phyloP scores from a whole-genome alignment of 129 eudicot species.

The Flaveria trinervia region DNA sequence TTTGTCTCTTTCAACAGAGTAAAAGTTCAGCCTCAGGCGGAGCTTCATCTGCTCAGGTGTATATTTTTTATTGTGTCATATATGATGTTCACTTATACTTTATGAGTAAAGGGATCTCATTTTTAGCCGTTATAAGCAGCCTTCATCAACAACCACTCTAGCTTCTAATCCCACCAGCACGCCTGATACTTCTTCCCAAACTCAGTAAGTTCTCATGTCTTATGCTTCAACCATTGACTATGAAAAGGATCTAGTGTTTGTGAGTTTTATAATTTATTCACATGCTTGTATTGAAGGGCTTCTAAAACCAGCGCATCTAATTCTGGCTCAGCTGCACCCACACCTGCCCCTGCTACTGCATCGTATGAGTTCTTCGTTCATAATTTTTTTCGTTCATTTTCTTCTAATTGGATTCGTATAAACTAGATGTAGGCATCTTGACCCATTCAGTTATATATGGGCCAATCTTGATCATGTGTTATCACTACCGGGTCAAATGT shows the following conservation, averaged over 20 bases:
- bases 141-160: slow-evolving; percentile 49
- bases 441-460: background rate
- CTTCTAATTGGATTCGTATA: background rate
- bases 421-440: background rate
- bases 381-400: background rate
- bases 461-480: background rate
- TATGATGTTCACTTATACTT: background rate
- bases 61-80: background rate
- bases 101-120: slow-evolving; percentile 25
- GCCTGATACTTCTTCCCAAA: slow-evolving; percentile 42
- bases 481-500: background rate
- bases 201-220: slow-evolving; percentile 47
- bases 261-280: slow-evolving; percentile 2
- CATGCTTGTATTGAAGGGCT: slow-evolving; percentile 40
- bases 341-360: slow-evolving; percentile 36
- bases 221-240: background rate
- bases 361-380: slow-evolving; percentile 36
- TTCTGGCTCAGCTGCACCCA: slow-evolving; percentile 38
- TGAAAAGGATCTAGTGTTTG: slow-evolving; percentile 2
- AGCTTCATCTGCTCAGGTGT: slow-evolving; percentile 77
- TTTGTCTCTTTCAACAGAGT: slow-evolving; percentile 46
- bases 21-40: slow-evolving; percentile 59
- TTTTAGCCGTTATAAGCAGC: slow-evolving; percentile 42
- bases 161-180: slow-evolving; percentile 44
- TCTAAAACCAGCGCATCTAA: slow-evolving; percentile 46